Conservation (phyloP, 139 green algal genomes). For the Micractinium conductrix region DNA sequence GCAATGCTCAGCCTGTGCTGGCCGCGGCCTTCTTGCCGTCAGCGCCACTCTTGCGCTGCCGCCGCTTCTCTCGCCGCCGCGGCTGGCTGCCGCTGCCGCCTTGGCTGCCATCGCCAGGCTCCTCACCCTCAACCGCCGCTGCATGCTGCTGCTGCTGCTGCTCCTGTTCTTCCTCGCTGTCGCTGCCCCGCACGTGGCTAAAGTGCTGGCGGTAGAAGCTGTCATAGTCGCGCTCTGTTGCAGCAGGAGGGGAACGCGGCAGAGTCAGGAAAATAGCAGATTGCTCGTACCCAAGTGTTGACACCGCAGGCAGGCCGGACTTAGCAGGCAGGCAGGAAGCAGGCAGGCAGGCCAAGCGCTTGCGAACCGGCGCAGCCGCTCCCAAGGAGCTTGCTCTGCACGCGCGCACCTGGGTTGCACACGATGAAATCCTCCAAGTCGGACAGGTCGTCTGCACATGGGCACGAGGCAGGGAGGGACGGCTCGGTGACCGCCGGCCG, state of each 20-base stretch:
- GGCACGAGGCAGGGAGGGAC: too few relatives aligned
- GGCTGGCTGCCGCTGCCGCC: background rate
- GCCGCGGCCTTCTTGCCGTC: background rate
- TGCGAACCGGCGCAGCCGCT: background rate
- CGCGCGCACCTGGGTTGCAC: constrained; percentile 28
- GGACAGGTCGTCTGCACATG: constrained; percentile 47
- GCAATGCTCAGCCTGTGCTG: too few relatives aligned
- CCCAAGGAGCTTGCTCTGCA: background rate
- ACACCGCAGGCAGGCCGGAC: background rate
- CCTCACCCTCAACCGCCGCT: background rate
- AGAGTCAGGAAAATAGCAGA: background rate
- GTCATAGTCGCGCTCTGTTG: constrained; percentile 27
- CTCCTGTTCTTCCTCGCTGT: constrained; percentile 9
- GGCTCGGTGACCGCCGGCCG: too few relatives aligned
- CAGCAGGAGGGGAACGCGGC: background rate
- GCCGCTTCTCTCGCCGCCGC: background rate
- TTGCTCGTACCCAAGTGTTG: background rate
- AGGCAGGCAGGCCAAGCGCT: too few relatives aligned
- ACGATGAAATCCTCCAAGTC: constrained; percentile 58
- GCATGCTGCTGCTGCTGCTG: background rate
- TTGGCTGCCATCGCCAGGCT: background rate
- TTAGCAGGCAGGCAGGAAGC: too few relatives aligned
- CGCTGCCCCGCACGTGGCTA: background rate
- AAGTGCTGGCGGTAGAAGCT: constrained; percentile 26
- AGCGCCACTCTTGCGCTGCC: background rate